phyloP scores from a whole-genome alignment of 306 rosid genomes.

The Vicia villosa region DNA sequence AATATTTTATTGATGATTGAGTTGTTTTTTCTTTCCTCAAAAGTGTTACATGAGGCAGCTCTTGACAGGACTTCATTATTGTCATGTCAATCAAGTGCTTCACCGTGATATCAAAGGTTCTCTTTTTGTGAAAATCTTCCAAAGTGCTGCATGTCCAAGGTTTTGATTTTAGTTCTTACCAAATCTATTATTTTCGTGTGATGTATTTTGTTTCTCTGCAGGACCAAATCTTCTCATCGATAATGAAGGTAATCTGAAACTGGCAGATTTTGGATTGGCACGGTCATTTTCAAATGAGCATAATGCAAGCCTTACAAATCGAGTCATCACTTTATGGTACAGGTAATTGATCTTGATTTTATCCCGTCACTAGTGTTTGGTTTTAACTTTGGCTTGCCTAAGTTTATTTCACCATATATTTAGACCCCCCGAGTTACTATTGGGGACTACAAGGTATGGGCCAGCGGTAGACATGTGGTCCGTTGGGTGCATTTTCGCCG shows the following conservation, averaged over 20 bases:
- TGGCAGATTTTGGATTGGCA: slow-evolving; percentile 80
- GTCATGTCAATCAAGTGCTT: slow-evolving; percentile 71
- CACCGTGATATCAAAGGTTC: slow-evolving; percentile 83
- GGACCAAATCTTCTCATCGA: slow-evolving; percentile 81
- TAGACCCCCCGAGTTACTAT: slow-evolving; percentile 79
- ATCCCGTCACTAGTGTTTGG: background rate
- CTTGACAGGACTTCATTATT: slow-evolving; percentile 71
- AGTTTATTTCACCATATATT: slow-evolving; percentile 35
- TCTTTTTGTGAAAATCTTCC: slow-evolving; percentile 11
- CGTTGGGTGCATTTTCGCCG: slow-evolving; percentile 81
- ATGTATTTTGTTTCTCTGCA: slow-evolving; percentile 44
- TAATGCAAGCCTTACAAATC: slow-evolving; percentile 70
- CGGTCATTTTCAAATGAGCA: slow-evolving; percentile 59
- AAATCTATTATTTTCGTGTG: background rate
- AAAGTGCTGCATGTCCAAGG: slow-evolving; percentile 15
- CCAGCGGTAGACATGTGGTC: slow-evolving; percentile 90
- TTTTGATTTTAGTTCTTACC: background rate
- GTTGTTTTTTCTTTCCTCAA: slow-evolving; percentile 12
- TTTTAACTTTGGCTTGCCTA: slow-evolving; percentile 3
- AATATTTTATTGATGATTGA: slow-evolving; percentile 14
- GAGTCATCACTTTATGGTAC: slow-evolving; percentile 80
- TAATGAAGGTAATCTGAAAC: slow-evolving; percentile 75
- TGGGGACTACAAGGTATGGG: slow-evolving; percentile 74
- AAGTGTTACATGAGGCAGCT: slow-evolving; percentile 80
- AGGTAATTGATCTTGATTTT: slow-evolving; percentile 45